Base-by-base conservation (phyloP, 2,329 filamentous ascomycete species). In the Dothidotthia symphoricarpi region DNA sequence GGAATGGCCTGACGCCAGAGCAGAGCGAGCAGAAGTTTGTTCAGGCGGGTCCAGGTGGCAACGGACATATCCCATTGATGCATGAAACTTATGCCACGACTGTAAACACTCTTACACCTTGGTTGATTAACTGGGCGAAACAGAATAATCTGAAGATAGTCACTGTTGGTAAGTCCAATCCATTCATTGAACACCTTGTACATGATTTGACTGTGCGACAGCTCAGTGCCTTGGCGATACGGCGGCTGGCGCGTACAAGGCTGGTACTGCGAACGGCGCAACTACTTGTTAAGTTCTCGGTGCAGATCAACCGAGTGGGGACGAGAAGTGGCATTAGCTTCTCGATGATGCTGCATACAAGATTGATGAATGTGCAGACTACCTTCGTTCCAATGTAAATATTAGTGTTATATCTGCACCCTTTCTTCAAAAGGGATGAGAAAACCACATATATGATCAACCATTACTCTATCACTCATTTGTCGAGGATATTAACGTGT, bases 111-210 rank as follows among this genome's bases (percentile, higher is more conserved):
- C 46, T 66, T 8, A 62, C 59, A 10, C 61, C 62, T 2, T 66
- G 62, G 62, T 39, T 66, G 45, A 64, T 66, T 33, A 64, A 57
- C 30, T 64, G 62, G 62, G 62, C 62, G 1, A 66, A 63, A 50
- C 52, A 49, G 29, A 66, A 66, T 16, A 59, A 59, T 30, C 24
- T 66, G 34, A 63, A 63, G 52, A 15, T 66, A 16, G 62, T 66
- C 7, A 66, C 61, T 30, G 60, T 64, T 30, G 59, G 58, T 62
- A 29, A 51, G 58, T 62, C 24, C 7, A 6, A 22, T 10, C 26
- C 5, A 14, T 31, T 22, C 5, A 22, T 5, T 22, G 9, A 22
- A 22, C 19, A 22, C 8, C 10, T 15, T 17, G 24, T 15, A 15
- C 9, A 26, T 9, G 17, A 25, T 41, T 47, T 55, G 45, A 55